Evolutionary conservation across 2,329 filamentous ascomycete species (phyloP).

Genomic region (Fusarium brevicatenulatum): DNA sequence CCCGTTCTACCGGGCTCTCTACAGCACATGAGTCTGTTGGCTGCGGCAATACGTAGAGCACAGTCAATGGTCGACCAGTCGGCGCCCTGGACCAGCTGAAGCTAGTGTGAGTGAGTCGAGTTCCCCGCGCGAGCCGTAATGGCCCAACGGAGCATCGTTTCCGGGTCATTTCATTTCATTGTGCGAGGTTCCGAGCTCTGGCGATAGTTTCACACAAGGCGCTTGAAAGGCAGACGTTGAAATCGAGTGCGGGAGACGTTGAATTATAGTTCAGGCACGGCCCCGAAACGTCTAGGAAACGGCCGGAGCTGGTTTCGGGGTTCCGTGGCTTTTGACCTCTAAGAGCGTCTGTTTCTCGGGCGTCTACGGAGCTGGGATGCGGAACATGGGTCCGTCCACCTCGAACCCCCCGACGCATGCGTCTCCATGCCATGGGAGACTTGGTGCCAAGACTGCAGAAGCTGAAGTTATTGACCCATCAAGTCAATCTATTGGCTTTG

Average conservation of each 20-base stretch:
- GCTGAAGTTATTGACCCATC: not conserved
- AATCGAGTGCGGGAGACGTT: constrained; percentile 27
- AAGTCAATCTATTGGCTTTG: constrained; percentile 31
- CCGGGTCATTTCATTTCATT: not conserved
- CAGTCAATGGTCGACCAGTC: not conserved
- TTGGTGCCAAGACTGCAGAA: constrained; percentile 7
- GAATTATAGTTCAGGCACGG: constrained; percentile 31
- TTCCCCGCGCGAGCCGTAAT: constrained; percentile 11
- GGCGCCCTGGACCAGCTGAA: not conserved
- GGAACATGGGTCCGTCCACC: constrained; percentile 4
- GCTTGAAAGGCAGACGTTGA: not conserved
- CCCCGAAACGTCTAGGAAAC: constrained; percentile 24
- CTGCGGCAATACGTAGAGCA: constrained; percentile 15
- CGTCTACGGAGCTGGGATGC: constrained; percentile 31
- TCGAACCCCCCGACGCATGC: not conserved
- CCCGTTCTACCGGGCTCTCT: not conserved
- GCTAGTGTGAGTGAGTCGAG: constrained; percentile 6
- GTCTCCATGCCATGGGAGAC: constrained; percentile 3
- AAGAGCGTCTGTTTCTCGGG: constrained; percentile 30
- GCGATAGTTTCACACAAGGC: not conserved
- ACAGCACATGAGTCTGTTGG: constrained; percentile 9
- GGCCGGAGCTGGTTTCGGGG: constrained; percentile 20
- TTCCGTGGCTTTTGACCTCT: constrained; percentile 5
- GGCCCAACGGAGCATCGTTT: constrained; percentile 10
- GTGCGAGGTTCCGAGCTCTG: not conserved